Evolutionary conservation across 2,329 filamentous ascomycete species (phyloP).

Genomic region (Stachybotrys chlorohalonatus): DNA sequence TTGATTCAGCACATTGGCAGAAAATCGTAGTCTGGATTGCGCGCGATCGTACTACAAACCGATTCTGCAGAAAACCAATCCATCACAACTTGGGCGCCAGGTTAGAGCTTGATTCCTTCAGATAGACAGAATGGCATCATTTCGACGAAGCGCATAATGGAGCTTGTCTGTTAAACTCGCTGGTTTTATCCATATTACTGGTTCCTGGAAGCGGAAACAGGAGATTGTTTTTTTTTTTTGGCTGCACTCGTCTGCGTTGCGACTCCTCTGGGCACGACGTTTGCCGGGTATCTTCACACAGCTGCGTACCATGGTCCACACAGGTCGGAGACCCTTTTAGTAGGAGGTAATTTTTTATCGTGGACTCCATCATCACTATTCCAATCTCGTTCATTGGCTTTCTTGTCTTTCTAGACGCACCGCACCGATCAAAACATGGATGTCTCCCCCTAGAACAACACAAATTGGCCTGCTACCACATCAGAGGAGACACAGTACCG

Average conservation of each 20-base stretch:
- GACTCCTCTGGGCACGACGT: conserved; percentile 40
- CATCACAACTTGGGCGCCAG: too few species aligned
- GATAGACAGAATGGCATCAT: too few species aligned
- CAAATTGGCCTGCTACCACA: conserved; percentile 19
- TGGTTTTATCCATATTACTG: conserved; percentile 23
- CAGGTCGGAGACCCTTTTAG: conserved; percentile 31
- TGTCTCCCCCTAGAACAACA: conserved; percentile 19
- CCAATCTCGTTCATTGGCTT: conserved; percentile 41
- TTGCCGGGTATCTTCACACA: conserved; percentile 42
- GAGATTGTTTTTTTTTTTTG: conserved; percentile 28
- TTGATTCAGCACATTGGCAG: too few species aligned
- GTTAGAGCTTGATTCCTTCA: too few species aligned
- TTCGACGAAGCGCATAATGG: conserved; percentile 5
- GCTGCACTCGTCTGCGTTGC: conserved; percentile 39
- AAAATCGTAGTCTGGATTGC: too few species aligned
- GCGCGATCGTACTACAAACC: too few species aligned
- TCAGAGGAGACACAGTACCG: conserved; percentile 16
- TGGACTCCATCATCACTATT: conserved; percentile 49
- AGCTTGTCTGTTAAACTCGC: conserved; percentile 18
- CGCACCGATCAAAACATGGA: conserved; percentile 19
- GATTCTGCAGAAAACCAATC: too few species aligned
- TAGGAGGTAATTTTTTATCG: conserved; percentile 43
- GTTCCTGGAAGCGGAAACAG: conserved; percentile 24
- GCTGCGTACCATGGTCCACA: conserved; percentile 45
- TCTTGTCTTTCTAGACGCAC: conserved; percentile 20